Evolutionary conservation across 2,329 filamentous ascomycete species (phyloP).

Genomic region (Fusarium burgessii): DNA sequence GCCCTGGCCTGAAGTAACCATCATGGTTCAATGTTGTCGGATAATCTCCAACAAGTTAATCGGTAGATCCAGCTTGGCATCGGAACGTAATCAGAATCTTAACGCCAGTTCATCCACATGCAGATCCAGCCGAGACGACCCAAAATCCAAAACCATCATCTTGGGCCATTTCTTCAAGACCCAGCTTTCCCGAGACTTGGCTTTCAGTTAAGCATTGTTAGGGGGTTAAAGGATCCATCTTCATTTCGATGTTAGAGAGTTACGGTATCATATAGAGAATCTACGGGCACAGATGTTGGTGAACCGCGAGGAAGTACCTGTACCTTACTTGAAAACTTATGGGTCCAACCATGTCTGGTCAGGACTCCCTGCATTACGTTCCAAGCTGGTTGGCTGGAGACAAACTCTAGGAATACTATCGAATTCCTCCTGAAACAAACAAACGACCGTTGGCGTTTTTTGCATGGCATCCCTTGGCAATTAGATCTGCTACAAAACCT

Average conservation of each 20-base stretch:
- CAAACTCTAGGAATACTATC: conserved; percentile 2
- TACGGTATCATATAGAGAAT: conserved; percentile 9
- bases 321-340: conserved; percentile 29
- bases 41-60: conserved; percentile 17
- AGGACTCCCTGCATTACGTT: conserved; percentile 7
- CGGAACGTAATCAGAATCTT: conserved; percentile 13
- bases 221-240: conserved; percentile 11
- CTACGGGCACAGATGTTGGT: background rate
- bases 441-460: background rate
- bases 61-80: conserved; percentile 31
- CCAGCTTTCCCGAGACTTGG: conserved; percentile 32
- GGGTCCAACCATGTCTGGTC: background rate
- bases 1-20: background rate
- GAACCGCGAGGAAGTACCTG: background rate
- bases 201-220: conserved; percentile 37
- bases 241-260: conserved; percentile 2
- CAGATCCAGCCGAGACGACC: conserved; percentile 17
- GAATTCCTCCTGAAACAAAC: conserved; percentile 31
- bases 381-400: conserved; percentile 2
- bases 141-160: background rate
- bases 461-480: conserved; percentile 12
- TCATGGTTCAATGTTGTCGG: conserved; percentile 1
- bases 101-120: conserved; percentile 19
- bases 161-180: background rate
- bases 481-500: background rate